Evolutionary conservation across 179 eudicot species (phyloP), one percentile per base, ranked within the genome.

Genomic region (Drosera spatulata): DNA sequence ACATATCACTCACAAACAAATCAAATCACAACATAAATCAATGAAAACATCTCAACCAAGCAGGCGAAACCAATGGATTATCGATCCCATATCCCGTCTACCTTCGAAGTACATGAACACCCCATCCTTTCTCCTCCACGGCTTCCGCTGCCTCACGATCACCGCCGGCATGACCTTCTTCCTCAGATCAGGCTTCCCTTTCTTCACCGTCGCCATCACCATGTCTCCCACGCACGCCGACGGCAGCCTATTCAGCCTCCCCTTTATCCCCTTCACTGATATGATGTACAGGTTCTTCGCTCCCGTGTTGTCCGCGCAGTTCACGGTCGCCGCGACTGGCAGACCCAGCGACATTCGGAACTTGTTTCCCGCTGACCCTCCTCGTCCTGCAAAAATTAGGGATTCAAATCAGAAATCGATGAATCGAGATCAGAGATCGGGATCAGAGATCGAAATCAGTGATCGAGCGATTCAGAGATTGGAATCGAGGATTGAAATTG

Each of bases 31-130:
- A 22, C 4, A 11, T 6, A 51, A 3, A 51, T 10, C 54, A 51
- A 51, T 14, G 2, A 51, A 10, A 4, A 53, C 3, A n/a, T n/a
- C 4, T n/a, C 4, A 11, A 22, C 13, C 13, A 53, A 10, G 3
- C 22, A 53, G 33, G 22, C 3, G 3, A 3, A 53, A 12, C 4
- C 14, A 13, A 53, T n/a, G 7, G 7, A 53, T 4, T 7, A 53
- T n/a, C 1, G 22, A 22, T n/a, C 13, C 15, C 13, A 3, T 3
- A 62, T 37, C 2, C 2, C 7, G 13, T 67, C 10, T 39, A 69
- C 75, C 79, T 75, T 75, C 79, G 7, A 75, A 75, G 61, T 75
- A 75, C 79, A 75, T 75, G 64, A 49, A 75, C 37, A 75, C 75
- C 59, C 79, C 79, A 33, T 75, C 79, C 79, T 75, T 75, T 75